Conservation (phyloP, 495 filamentous ascomycete species). For the Hyaloscypha bicolor region DNA sequence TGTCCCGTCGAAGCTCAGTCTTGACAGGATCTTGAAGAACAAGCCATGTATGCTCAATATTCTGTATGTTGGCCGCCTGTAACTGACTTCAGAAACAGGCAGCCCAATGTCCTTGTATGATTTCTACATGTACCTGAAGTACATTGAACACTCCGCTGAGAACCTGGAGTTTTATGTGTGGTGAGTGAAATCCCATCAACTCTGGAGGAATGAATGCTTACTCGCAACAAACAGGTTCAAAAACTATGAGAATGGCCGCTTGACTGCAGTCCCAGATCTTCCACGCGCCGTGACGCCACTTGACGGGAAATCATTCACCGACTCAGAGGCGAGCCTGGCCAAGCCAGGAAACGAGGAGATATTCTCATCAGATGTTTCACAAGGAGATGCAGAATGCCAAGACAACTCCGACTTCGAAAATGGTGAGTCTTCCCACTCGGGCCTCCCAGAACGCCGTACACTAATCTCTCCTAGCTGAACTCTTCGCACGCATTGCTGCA, state of each 20-base stretch:
- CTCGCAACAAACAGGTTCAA: constrained; percentile 37
- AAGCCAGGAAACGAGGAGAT: constrained; percentile 27
- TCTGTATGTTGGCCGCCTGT: not conserved
- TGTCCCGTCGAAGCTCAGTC: constrained; percentile 39
- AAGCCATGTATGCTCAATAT: constrained; percentile 39
- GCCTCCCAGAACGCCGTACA: not conserved
- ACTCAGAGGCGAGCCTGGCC: constrained; percentile 33
- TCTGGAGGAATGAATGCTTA: not conserved
- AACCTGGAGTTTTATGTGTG: constrained; percentile 83
- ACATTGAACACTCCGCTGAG: constrained; percentile 73
- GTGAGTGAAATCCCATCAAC: constrained; percentile 38
- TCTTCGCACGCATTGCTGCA: constrained; percentile 38
- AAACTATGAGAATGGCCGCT: constrained; percentile 40
- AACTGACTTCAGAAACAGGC: constrained; percentile 12
- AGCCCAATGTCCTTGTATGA: constrained; percentile 68
- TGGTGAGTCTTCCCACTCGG: not conserved
- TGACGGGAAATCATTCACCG: constrained; percentile 31
- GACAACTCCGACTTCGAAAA: constrained; percentile 15
- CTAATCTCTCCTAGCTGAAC: constrained; percentile 31
- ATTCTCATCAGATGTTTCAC: not conserved
- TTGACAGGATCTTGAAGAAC: constrained; percentile 45
- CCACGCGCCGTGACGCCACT: constrained; percentile 29
- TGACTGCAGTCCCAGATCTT: constrained; percentile 33
- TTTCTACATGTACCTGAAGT: constrained; percentile 80
- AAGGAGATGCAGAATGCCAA: constrained; percentile 34